Conservation (phyloP, 805 yeast species). For the Metschnikowia hibisci region DNA sequence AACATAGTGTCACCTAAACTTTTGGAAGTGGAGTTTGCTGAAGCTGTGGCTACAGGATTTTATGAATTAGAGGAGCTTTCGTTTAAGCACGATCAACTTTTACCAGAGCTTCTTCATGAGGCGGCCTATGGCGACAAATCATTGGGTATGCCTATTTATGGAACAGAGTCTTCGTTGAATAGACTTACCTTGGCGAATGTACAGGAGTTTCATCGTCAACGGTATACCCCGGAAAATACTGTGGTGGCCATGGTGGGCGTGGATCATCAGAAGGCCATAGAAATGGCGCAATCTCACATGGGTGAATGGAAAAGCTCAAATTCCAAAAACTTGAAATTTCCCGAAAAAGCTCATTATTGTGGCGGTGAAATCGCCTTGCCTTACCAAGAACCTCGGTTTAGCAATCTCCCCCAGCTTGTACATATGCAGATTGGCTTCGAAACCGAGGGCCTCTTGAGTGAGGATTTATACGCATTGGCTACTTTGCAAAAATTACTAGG, state of each 20-base stretch:
- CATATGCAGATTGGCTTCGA: conserved; percentile 87
- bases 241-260: conserved; percentile 90
- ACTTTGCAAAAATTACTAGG: conserved; percentile 86
- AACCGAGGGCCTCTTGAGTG: conserved; percentile 76
- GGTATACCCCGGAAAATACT: conserved; percentile 74
- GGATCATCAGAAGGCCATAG: conserved; percentile 62
- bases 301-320: conserved; percentile 48
- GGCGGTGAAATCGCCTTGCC: conserved; percentile 47
- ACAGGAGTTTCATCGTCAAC: conserved; percentile 54
- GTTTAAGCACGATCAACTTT: conserved; percentile 74
- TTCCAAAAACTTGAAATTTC: conserved; percentile 16
- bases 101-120: conserved; percentile 88
- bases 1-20: conserved; percentile 72
- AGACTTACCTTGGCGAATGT: conserved; percentile 51
- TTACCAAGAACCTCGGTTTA: conserved; percentile 33
- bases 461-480: conserved; percentile 88
- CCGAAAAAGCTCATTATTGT: conserved; percentile 54
- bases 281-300: conserved; percentile 56
- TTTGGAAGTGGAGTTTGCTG: conserved; percentile 64
- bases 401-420: conserved; percentile 68
- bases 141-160: conserved; percentile 80
- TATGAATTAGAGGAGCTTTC: conserved; percentile 83
- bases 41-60: conserved; percentile 66
- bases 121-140: conserved; percentile 72
- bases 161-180: conserved; percentile 68